phyloP scores from a whole-genome alignment of 257 asterid genomes.

The Gentiana dahurica region DNA sequence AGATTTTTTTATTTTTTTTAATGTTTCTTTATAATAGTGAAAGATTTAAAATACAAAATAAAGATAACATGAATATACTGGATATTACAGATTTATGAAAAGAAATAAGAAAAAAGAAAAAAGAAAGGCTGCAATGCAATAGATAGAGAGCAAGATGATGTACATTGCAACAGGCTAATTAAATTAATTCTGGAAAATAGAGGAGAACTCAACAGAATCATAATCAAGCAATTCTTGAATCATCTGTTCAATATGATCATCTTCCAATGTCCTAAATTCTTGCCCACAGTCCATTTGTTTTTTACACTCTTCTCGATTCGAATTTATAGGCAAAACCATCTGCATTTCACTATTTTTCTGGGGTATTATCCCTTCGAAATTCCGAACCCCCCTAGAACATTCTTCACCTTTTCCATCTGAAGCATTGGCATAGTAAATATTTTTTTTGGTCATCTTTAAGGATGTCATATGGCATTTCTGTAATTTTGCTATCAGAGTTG shows the following conservation, averaged over 20 bases:
- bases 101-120: not conserved
- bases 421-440: constrained; percentile 1
- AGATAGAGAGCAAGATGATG: too few species aligned
- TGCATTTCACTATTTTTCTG: constrained; percentile 6
- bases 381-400: not conserved
- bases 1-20: too few species aligned
- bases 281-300: constrained; percentile 11
- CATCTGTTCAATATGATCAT: constrained; percentile 65
- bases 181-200: constrained; percentile 19
- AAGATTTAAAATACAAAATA: too few species aligned
- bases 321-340: constrained; percentile 7
- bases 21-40: too few species aligned
- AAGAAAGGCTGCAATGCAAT: not conserved
- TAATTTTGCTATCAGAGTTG: constrained; percentile 49
- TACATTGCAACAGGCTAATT: not conserved
- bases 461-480: constrained; percentile 58
- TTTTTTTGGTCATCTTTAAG: constrained; percentile 28
- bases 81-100: too few species aligned
- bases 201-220: constrained; percentile 45
- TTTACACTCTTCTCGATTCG: constrained; percentile 1
- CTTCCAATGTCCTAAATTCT: constrained; percentile 37
- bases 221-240: constrained; percentile 54
- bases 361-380: not conserved
- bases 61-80: too few species aligned
- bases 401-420: constrained; percentile 2